Conservation (phyloP, 495 filamentous ascomycete species). For the Aspergillus bridgeri region DNA sequence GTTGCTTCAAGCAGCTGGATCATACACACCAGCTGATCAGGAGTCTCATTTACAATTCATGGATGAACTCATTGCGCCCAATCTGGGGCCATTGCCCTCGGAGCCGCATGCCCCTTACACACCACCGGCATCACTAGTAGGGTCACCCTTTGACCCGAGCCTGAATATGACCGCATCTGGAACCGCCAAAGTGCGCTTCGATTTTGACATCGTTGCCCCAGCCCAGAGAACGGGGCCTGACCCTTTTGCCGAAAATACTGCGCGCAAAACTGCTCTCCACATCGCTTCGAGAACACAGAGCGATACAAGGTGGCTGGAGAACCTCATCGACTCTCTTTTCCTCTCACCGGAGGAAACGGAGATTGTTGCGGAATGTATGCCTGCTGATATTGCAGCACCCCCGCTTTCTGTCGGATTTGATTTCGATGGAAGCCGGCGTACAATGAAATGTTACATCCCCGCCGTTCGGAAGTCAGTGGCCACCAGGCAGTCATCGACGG, state of each 20-base stretch:
- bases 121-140: conserved; percentile 4
- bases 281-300: not conserved
- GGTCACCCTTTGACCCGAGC: conserved; percentile 8
- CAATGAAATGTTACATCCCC: conserved; percentile 6
- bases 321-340: not conserved
- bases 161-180: conserved; percentile 4
- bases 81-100: conserved; percentile 4
- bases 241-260: not conserved
- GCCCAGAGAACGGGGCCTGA: conserved; percentile 1
- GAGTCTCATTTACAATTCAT: conserved; percentile 5
- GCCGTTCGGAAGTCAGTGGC: conserved; percentile 3
- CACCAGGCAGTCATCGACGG: not conserved
- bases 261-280: not conserved
- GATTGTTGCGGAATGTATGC: not conserved
- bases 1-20: not conserved
- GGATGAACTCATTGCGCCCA: conserved; percentile 4
- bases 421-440: conserved; percentile 2
- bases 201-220: conserved; percentile 5
- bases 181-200: conserved; percentile 5
- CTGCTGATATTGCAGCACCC: conserved; percentile 1
- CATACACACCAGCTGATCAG: not conserved
- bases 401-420: conserved; percentile 3
- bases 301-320: conserved; percentile 3
- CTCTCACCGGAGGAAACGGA: conserved; percentile 5
- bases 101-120: conserved; percentile 8